These are phyloP conservation scores for Ilyonectria sp. DNA, from an alignment of 2,329 filamentous ascomycete species.

Conservation along the genomic window DNA sequence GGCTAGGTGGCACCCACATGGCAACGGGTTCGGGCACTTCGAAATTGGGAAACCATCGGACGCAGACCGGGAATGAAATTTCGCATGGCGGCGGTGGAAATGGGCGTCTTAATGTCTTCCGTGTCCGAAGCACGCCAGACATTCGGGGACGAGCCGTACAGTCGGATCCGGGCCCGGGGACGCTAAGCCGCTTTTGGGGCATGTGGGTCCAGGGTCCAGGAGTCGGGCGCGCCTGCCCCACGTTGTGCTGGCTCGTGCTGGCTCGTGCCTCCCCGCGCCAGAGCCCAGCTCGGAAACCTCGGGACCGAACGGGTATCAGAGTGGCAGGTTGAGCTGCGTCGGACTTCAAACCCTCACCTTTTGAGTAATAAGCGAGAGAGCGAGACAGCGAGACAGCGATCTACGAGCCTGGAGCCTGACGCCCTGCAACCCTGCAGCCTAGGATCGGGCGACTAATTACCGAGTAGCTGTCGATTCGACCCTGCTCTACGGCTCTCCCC, in stretches of 20 bases:
- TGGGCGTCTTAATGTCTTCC: not conserved
- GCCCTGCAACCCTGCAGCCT: not conserved
- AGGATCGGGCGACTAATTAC: not conserved
- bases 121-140: not conserved
- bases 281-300: conserved; percentile 12
- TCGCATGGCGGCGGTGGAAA: not conserved
- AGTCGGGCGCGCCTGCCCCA: not conserved
- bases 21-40: not conserved
- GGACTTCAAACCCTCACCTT: not conserved
- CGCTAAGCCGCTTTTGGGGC: conserved; percentile 42
- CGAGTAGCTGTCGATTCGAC: not conserved
- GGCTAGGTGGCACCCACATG: not conserved
- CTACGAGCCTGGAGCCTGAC: not conserved
- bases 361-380: not conserved
- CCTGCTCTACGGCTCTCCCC: not conserved
- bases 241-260: not conserved
- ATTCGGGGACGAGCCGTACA: conserved; percentile 31
- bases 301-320: conserved; percentile 27
- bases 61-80: not conserved
- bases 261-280: conserved; percentile 2
- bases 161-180: conserved; percentile 40
- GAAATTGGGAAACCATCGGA: not conserved
- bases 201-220: conserved; percentile 2
- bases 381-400: not conserved
- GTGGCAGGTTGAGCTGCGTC: not conserved